Percentiles rank a stretch among this genome's conserved stretches.
Evolutionary conservation across 208 protist species (phyloP).

Genomic region (Angomonas deanei): DNA sequence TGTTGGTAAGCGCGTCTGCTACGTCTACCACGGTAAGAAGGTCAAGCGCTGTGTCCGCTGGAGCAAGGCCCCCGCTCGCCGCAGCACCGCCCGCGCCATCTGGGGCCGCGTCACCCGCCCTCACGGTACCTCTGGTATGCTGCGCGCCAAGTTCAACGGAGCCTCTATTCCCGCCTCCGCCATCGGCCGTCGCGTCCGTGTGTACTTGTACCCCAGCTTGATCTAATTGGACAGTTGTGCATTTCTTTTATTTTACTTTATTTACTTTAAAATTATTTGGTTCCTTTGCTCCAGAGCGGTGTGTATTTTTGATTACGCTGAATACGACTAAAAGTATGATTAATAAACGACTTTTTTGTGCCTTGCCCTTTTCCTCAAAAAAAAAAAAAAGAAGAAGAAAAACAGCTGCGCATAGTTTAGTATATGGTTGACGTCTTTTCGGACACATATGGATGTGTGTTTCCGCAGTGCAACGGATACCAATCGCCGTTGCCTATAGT

Average conservation of each 20-base stretch:
- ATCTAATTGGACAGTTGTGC: no score
- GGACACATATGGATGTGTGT: slow-evolving; percentile 45
- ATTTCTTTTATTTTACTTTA: no score
- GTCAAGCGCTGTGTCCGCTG: slow-evolving; percentile 89
- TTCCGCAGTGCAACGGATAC: slow-evolving; percentile 36
- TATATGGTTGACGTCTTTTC: slow-evolving; percentile 34
- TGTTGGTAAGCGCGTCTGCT: slow-evolving; percentile 97
- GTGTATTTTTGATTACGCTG: no score
- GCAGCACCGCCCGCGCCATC: slow-evolving; percentile 92
- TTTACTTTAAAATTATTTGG: no score
- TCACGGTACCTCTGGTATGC: slow-evolving; percentile 96
- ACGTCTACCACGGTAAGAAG: slow-evolving; percentile 97
- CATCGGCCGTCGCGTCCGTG: slow-evolving; percentile 94
- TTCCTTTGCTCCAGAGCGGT: no score
- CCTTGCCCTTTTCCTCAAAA: neutral
- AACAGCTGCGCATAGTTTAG: neutral
- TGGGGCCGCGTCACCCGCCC: slow-evolving; percentile 96
- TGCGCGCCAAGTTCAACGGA: slow-evolving; percentile 97
- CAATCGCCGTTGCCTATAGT: slow-evolving; percentile 41
- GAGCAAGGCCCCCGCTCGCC: slow-evolving; percentile 84
- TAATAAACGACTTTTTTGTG: no score
- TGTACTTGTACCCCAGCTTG: slow-evolving; percentile 97
- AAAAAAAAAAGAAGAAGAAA: neutral
- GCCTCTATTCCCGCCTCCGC: slow-evolving; percentile 93
- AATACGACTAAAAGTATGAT: no score